Conservation (phyloP, 352 stramenopile species). For the Pythium scleroteichum region DNA sequence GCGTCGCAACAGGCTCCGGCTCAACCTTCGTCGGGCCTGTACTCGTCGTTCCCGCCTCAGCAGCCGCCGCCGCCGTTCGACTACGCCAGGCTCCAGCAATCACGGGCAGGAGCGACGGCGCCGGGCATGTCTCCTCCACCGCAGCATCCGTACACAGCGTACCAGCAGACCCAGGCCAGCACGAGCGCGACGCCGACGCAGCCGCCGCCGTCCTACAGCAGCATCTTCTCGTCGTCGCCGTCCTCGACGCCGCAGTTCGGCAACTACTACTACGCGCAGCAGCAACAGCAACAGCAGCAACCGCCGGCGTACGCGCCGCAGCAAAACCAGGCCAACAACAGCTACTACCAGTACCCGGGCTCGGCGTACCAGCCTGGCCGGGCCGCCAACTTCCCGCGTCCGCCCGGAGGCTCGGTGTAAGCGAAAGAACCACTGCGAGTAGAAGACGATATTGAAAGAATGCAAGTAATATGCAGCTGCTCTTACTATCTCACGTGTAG, state of each 20-base stretch:
- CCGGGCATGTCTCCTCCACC: slow-evolving; percentile 9
- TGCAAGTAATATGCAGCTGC: not conserved
- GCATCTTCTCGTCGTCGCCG: slow-evolving; percentile 30
- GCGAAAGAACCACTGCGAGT: not conserved
- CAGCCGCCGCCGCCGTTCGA: slow-evolving; percentile 37
- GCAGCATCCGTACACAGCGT: slow-evolving; percentile 38
- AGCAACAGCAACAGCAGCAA: slow-evolving; percentile 31
- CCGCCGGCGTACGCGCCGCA: slow-evolving; percentile 19
- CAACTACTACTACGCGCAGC: slow-evolving; percentile 45
- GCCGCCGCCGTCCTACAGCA: slow-evolving; percentile 29
- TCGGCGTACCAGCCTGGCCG: not conserved
- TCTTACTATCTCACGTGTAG: not conserved
- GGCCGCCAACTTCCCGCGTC: not conserved
- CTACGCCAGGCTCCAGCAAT: slow-evolving; percentile 33
- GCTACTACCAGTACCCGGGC: slow-evolving; percentile 52
- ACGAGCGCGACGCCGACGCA: slow-evolving; percentile 4
- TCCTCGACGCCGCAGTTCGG: slow-evolving; percentile 38
- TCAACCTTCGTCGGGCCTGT: slow-evolving; percentile 1
- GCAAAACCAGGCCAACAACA: slow-evolving; percentile 19
- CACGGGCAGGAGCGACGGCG: not conserved
- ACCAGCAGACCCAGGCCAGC: slow-evolving; percentile 37
- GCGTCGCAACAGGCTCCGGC: not conserved
- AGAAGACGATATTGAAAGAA: not conserved
- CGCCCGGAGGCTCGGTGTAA: slow-evolving; percentile 16
- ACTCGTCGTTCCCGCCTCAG: slow-evolving; percentile 5